Percentiles rank a stretch among this genome's conserved stretches.
phyloP scores from a whole-genome alignment of 345 rosid genomes.

The Heritiera fomes region DNA sequence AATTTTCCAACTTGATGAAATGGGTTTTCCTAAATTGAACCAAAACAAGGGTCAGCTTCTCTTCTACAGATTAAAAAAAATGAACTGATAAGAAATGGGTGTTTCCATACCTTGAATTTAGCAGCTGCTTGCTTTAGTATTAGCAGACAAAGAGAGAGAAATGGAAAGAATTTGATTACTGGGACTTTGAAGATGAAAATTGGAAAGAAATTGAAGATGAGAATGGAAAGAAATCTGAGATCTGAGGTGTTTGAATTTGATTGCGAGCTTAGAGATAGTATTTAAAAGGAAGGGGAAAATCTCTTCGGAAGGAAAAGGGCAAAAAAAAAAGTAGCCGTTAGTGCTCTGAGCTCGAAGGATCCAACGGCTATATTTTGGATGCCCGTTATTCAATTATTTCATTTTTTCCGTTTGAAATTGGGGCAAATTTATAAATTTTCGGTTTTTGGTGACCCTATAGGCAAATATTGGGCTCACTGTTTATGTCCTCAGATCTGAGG shows the following conservation, averaged over 20 bases:
- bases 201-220: background rate
- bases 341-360: background rate
- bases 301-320: background rate
- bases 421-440: background rate
- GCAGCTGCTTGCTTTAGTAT: background rate
- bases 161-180: slow-evolving; percentile 3
- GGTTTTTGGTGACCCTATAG: background rate
- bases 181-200: background rate
- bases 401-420: background rate
- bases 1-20: background rate
- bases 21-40: background rate
- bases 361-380: slow-evolving; percentile 22
- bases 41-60: background rate
- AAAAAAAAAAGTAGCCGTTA: slow-evolving; percentile 15
- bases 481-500: too few species aligned
- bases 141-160: background rate
- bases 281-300: background rate
- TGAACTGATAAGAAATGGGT: background rate
- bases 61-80: background rate
- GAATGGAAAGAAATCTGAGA: slow-evolving; percentile 17
- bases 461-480: background rate
- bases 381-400: background rate
- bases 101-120: slow-evolving; percentile 8
- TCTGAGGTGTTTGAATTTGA: slow-evolving; percentile 5
- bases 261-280: background rate